These are phyloP conservation scores for Fusarium aywerte DNA, from an alignment of 2,329 filamentous ascomycete species.

Conservation along the genomic window DNA sequence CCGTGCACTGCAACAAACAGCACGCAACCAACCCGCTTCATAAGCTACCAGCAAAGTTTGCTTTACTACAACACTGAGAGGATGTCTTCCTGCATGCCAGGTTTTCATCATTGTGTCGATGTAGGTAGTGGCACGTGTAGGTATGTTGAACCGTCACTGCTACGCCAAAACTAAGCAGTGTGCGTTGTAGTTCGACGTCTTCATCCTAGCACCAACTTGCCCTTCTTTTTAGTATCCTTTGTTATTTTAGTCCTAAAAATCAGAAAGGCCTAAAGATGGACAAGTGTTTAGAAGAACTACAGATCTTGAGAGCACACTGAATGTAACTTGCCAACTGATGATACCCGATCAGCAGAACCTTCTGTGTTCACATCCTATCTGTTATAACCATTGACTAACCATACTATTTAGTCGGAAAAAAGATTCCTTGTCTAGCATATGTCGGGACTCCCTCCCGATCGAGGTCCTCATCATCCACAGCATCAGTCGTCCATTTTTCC, in stretches of 20 bases:
- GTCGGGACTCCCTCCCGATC: constrained; percentile 21
- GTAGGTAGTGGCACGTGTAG: no score
- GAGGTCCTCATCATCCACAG: constrained; percentile 32
- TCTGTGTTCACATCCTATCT: not conserved
- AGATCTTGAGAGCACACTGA: not conserved
- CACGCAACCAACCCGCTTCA: not conserved
- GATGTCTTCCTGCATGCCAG: no score
- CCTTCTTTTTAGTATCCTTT: no score
- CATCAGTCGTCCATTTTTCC: constrained; percentile 16
- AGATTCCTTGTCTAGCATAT: constrained; percentile 49
- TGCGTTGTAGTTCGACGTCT: no score
- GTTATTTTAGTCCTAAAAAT: no score
- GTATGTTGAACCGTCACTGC: no score
- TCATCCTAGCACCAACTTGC: no score
- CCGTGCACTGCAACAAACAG: not conserved
- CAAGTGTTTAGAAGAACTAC: not conserved
- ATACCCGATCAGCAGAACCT: no score
- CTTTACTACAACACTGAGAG: not conserved
- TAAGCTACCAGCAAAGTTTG: not conserved
- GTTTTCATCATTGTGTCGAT: no score
- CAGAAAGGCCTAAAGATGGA: not conserved
- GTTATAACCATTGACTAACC: not conserved
- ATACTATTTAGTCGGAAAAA: constrained; percentile 8
- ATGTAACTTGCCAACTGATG: not conserved
- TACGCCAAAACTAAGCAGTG: no score